These are phyloP conservation scores for Ceriops zippeliana DNA, from an alignment of 345 rosid species.

Conservation along the genomic window DNA sequence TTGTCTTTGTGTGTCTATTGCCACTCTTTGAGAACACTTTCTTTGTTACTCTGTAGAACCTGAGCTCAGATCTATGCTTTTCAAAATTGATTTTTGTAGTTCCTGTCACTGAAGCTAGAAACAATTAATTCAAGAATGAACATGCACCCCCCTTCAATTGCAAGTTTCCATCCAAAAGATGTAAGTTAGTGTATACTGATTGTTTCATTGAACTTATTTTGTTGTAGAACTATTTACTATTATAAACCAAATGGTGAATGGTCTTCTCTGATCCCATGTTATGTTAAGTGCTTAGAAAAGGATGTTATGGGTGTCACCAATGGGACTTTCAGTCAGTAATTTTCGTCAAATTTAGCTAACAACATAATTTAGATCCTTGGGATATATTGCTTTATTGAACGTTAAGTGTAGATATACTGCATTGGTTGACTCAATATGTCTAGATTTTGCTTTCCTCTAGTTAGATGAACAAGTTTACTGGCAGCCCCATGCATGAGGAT, in stretches of 20 bases:
- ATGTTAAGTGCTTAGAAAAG: background rate
- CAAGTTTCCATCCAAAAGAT: conserved; percentile 25
- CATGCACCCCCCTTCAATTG: conserved; percentile 15
- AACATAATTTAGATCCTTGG: no score
- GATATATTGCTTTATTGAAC: no score
- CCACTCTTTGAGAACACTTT: background rate
- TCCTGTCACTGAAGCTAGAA: conserved; percentile 34
- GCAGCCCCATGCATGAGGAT: background rate
- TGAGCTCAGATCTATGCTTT: conserved; percentile 9
- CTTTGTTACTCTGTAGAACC: conserved; percentile 4
- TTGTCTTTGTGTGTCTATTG: background rate
- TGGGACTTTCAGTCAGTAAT: no score
- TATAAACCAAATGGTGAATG: background rate
- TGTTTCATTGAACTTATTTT: conserved; percentile 5
- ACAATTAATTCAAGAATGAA: conserved; percentile 28
- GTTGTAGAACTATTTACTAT: background rate
- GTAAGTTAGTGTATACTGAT: conserved; percentile 11
- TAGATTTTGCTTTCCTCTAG: background rate
- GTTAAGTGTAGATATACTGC: no score
- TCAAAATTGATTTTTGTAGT: conserved; percentile 22
- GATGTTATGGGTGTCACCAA: background rate
- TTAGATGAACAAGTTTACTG: background rate
- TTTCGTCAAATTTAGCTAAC: no score
- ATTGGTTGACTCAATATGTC: no score
- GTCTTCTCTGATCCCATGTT: background rate